phyloP scores from a whole-genome alignment of 2,329 filamentous ascomycete species.

The Calonectria ilicicola region DNA sequence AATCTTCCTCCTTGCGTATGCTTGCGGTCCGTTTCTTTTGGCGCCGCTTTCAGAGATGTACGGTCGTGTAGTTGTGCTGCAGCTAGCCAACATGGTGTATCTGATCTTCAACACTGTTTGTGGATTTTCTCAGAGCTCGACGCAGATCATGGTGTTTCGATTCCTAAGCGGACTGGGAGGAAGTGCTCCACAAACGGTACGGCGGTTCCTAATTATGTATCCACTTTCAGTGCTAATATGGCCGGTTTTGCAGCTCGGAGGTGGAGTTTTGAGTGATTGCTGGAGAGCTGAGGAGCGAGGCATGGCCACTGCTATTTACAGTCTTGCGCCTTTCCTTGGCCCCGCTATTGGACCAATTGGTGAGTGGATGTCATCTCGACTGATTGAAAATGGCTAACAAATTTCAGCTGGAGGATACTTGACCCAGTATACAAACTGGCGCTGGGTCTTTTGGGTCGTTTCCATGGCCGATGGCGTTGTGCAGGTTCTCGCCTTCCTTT shows the following conservation, averaged over 20 bases:
- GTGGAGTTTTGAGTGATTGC: conserved; percentile 61
- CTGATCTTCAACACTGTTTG: conserved; percentile 66
- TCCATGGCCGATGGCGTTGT: conserved; percentile 51
- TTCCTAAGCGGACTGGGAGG: conserved; percentile 61
- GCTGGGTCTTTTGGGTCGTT: conserved; percentile 59
- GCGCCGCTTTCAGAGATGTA: conserved; percentile 66
- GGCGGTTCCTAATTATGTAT: not conserved
- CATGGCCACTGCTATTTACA: conserved; percentile 46
- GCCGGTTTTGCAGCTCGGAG: conserved; percentile 49
- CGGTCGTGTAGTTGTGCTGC: conserved; percentile 59
- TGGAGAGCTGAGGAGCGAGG: conserved; percentile 56
- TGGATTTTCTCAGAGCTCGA: conserved; percentile 59
- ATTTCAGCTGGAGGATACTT: conserved; percentile 52
- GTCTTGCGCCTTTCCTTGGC: conserved; percentile 58
- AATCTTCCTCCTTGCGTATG: conserved; percentile 70
- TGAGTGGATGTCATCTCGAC: not conserved
- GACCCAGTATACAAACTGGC: conserved; percentile 52
- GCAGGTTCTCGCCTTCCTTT: conserved; percentile 50
- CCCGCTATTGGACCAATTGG: conserved; percentile 56
- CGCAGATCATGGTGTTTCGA: conserved; percentile 62
- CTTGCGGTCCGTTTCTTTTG: conserved; percentile 63
- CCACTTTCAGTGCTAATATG: not conserved
- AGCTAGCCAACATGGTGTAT: conserved; percentile 62
- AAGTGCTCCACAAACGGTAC: conserved; percentile 58
- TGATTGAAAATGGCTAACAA: not conserved